Evolutionary conservation across 2,329 filamentous ascomycete genomes (phyloP), one percentile per base, ranked within the genome.

Genomic region (Penicillium sp.): DNA sequence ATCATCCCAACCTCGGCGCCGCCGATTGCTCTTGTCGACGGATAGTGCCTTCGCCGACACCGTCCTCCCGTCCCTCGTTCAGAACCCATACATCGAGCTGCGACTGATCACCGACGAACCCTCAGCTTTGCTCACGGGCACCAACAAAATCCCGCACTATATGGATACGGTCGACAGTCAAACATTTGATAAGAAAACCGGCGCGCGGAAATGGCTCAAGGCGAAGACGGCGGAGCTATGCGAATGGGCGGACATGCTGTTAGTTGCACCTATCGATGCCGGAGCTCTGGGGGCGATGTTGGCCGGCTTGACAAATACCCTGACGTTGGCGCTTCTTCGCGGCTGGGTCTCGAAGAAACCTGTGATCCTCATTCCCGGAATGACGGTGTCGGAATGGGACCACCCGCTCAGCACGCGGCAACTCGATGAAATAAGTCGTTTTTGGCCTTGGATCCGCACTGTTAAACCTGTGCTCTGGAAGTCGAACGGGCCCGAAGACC

Each of bases 331-430:
- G 65, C 84, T 96, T 1, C 73, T 97, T 48, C 84, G 92, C 51
- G 89, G 90, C 55, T 97, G 92, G 92, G 87, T 95, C 66, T 86
- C 89, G 0, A 88, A 87, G 7, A 96, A 96, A 76, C 89, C 88
- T 65, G 89, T 96, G 31, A 77, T 96, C 48, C 78, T 97, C 56
- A 87, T 96, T 7, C 92, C 92, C 0, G 91, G 90, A 62, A 95
- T 97, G 92, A 93, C 90, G 34, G 86, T 85, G 1, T 83, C 89
- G 59, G 92, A 93, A 86, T 96, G 91, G 91, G 87, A 92, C 70
- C 92, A 94, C 67, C 91, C 92, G 2, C 87, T 92, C 76, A 96
- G 91, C 16, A 90, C 90, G 76, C 89, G 91, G 67, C 92, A 96
- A 70, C 82, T 96, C 59, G 88, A 85, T 74, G 94, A 95, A 75